A percentile compares a stretch with the other conserved stretches of the same genome.
Conservation (phyloP, 2,329 filamentous ascomycete genomes). For the Claviceps arundinis region DNA sequence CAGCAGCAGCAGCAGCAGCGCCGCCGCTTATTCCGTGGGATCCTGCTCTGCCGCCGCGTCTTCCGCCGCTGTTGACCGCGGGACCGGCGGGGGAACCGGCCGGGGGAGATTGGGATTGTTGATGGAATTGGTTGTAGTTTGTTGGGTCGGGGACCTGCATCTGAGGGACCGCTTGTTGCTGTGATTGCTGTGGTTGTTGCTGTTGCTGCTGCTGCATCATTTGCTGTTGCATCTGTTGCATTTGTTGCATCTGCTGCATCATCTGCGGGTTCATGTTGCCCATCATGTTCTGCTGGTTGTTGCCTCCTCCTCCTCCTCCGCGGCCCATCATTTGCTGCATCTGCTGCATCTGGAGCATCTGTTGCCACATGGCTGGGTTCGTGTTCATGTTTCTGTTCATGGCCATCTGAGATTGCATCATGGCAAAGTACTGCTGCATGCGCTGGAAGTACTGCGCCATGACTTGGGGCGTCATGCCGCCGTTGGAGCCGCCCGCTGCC, state of each 20-base stretch:
- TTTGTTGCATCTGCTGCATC: constrained; percentile 43
- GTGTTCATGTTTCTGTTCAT: constrained; percentile 63
- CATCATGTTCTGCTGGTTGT: constrained; percentile 25
- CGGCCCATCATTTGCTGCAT: constrained; percentile 44
- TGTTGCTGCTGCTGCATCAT: constrained; percentile 35
- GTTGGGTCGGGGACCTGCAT: constrained; percentile 8
- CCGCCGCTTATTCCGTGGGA: constrained; percentile 19
- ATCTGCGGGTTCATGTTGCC: constrained; percentile 35
- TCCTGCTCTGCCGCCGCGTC: constrained; percentile 7
- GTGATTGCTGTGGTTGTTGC: constrained; percentile 25
- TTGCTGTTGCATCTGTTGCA: constrained; percentile 24
- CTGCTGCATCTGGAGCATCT: constrained; percentile 66
- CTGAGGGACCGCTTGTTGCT: constrained; percentile 15
- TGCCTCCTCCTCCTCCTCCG: constrained; percentile 22
- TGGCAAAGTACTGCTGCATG: constrained; percentile 93
- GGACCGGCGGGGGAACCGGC: constrained; percentile 11
- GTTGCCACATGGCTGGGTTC: constrained; percentile 66
- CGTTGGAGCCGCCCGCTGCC: constrained; percentile 27
- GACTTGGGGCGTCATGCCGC: constrained; percentile 83
- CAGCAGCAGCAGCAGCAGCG: constrained; percentile 18
- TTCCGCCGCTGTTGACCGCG: constrained; percentile 10
- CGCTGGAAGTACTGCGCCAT: constrained; percentile 98
- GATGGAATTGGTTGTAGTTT: constrained; percentile 25
- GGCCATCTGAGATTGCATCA: constrained; percentile 89
- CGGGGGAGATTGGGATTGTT: constrained; percentile 27